Base-by-base conservation (phyloP, 768 basidiomycete genomes). In the Podaxis sp. region DNA sequence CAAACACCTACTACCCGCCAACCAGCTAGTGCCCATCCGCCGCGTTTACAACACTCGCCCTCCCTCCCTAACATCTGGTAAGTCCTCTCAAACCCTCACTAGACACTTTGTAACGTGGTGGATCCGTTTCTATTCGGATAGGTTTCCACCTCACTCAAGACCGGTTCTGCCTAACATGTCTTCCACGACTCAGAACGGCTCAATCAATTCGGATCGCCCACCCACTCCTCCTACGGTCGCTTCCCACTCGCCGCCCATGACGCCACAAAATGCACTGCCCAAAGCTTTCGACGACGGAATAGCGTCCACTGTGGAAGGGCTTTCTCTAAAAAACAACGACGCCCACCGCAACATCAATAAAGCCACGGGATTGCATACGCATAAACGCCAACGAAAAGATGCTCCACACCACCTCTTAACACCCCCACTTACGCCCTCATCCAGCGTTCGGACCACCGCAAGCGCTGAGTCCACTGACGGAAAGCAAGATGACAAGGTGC, bases 21-120 rank as follows among this genome's bases (percentile, higher is more conserved):
- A 55, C 46, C 64, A 30, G 60, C 51, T 64, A 66, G 53, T 58
- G 33, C 50, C 2, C 78, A 78, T 65, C 81, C 81, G 53, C 78
- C 81, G 17, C 82, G 83, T 50, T 77, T 87, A 40, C 85, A 85
- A 59, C 84, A 85, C 57, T 86, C 87, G 4, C 87, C 88, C 8
- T 90, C 89, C 12, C 78, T 89, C 67, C 89, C 89, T 8, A 89
- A 89, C 70, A 78, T 90, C 65, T 84, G 87, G 87, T 87, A 53
- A 62, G 79, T 71, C 38, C 10, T 28, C 55, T 52, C 58, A 52
- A 50, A 20, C 44, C 15, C 40, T 36, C 40, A 13, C 36, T n/a
- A 11, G 8, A n/a, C 52, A 44, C 11, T 17, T 30, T 26, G 24
- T 46, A 20, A 17, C 12, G n/a, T 33, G 22, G 60, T 60, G 33